Percentiles rank a stretch among this genome's conserved stretches.
phyloP scores from a whole-genome alignment of 106 monocot genomes.

The Dendrobium officinale region DNA sequence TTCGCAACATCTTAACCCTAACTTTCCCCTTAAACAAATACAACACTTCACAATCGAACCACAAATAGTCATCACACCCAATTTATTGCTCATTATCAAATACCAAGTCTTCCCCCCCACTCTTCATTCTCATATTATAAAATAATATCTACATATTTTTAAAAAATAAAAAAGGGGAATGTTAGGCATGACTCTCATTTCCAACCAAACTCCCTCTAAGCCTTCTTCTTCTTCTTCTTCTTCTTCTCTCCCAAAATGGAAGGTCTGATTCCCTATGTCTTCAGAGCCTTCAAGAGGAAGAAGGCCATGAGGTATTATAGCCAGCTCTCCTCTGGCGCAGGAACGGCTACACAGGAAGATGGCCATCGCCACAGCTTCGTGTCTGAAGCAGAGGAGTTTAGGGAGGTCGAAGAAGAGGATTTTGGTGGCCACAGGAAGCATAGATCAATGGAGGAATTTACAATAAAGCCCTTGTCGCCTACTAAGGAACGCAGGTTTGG shows the following conservation, averaged over 20 bases:
- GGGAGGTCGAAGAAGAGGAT: background rate
- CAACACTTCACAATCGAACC: too few species aligned
- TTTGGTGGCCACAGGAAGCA: background rate
- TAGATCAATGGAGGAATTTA: background rate
- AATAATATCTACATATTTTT: too few species aligned
- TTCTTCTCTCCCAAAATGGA: constrained; percentile 14
- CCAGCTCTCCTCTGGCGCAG: constrained; percentile 11
- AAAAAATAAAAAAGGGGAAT: too few species aligned
- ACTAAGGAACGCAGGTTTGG: background rate
- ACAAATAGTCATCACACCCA: too few species aligned
- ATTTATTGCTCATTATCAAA: too few species aligned
- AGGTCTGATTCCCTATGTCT: constrained; percentile 28
- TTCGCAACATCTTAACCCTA: too few species aligned
- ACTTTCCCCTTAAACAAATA: too few species aligned
- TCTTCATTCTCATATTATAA: too few species aligned
- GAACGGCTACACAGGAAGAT: background rate
- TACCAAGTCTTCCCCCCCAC: too few species aligned
- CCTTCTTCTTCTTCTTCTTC: too few species aligned
- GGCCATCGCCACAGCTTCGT: background rate
- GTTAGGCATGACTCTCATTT: too few species aligned
- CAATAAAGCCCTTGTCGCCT: background rate
- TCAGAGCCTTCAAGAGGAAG: constrained; percentile 22
- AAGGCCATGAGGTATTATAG: constrained; percentile 11
- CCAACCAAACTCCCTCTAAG: too few species aligned
- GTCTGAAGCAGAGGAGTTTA: background rate